Evolutionary conservation across 2,329 filamentous ascomycete genomes (phyloP).

Genomic region (Ilyonectria sp.): DNA sequence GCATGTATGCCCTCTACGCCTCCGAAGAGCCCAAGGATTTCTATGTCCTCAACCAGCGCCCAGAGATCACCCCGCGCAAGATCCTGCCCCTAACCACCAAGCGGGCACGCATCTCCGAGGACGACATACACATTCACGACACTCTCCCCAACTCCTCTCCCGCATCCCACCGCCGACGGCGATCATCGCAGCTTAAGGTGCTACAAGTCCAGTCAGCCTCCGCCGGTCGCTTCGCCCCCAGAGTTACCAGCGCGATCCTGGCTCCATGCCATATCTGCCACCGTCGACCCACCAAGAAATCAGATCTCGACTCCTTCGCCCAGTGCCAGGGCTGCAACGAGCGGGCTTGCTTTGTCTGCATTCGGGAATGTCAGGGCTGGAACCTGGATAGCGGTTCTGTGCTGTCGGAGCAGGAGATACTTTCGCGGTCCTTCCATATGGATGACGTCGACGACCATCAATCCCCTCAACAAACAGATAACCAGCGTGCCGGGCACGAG

Average conservation of each 20-base stretch:
- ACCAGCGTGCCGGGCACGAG: constrained; percentile 34
- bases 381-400: constrained; percentile 40
- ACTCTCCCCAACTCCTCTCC: constrained; percentile 21
- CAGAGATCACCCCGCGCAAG: constrained; percentile 49
- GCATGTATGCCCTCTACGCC: constrained; percentile 45
- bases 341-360: constrained; percentile 79
- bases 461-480: constrained; percentile 32
- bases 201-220: constrained; percentile 40
- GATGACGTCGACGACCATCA: constrained; percentile 59
- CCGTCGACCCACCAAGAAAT: constrained; percentile 74
- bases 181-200: constrained; percentile 46
- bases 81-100: constrained; percentile 50
- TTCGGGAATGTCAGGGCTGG: constrained; percentile 73
- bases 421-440: constrained; percentile 66
- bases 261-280: constrained; percentile 78
- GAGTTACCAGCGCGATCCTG: constrained; percentile 51
- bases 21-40: constrained; percentile 46
- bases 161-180: constrained; percentile 43
- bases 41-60: constrained; percentile 46
- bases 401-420: constrained; percentile 53
- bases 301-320: constrained; percentile 76
- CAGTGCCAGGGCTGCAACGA: constrained; percentile 74
- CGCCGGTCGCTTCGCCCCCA: constrained; percentile 21
- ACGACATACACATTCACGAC: constrained; percentile 40
- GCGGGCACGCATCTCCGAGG: constrained; percentile 48